Evolutionary conservation across 164 flowering plant species (phyloP), one percentile per base, ranked within the genome.

Genomic region (Paratinospora sagittata): DNA sequence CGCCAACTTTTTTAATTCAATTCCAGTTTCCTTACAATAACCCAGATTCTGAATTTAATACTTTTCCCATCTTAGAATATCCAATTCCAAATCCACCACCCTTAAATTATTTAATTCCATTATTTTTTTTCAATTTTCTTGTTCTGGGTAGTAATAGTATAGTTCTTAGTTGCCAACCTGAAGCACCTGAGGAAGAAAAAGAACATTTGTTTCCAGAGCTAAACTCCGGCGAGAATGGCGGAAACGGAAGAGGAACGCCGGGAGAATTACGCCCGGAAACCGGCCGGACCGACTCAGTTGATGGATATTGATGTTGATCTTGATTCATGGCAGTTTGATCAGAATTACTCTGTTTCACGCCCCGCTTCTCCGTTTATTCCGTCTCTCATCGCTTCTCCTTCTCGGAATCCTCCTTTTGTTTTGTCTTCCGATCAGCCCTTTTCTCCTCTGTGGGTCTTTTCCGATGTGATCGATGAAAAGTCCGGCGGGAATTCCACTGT

Each of bases 401-500:
- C 27, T 75, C 86, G 65, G 74, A 75, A 33, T 83, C 90, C 21
- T 45, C 78, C 57, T 49, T 47, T 85, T 90, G 1, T 84, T 88
- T 0, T 68, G 79, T 37, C 61, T 77, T 78, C 87, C 27, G 90
- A 87, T 2, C 94, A 81, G 67, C 90, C 91, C 24, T 80, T 70
- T 65, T 92, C 96, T 10, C 95, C 98, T 61, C 87, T 86, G 2
- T 90, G 95, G 98, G 82, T 81, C 11, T 88, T 89, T 74, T 78
- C 88, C n/a, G 97, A 89, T 60, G 83, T 43, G 3, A 80, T 66
- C 61, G 82, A 84, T 66, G 79, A 74, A 5, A 77, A 73, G 60
- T 52, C 68, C 24, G 65, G 68, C 64, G 72, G 69, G 14, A 66
- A 41, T 21, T 36, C 57, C 57, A 49, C 16, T 49, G n/a, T 49